These are phyloP conservation scores for Cyberlindnera mrakii DNA, from an alignment of 805 yeast species.

Conservation along the genomic window DNA sequence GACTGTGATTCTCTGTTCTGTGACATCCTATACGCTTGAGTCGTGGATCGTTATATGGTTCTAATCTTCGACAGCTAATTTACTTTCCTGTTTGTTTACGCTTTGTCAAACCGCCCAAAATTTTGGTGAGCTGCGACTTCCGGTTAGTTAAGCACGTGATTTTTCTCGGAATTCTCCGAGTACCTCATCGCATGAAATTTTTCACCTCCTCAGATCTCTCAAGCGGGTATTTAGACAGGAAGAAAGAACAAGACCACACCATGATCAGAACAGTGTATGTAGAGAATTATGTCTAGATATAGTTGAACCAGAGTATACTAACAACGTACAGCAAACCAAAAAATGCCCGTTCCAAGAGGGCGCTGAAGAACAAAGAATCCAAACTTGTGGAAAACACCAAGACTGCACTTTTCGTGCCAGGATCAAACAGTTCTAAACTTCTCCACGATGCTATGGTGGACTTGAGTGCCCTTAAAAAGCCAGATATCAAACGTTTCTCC, in stretches of 20 bases:
- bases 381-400: constrained; percentile 87
- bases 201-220: background rate
- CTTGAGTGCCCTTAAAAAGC: constrained; percentile 84
- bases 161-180: background rate
- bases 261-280: constrained; percentile 34
- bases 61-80: background rate
- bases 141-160: background rate
- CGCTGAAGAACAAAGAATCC: constrained; percentile 81
- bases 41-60: too few species aligned
- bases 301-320: constrained; percentile 4
- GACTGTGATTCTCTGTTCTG: constrained; percentile 3
- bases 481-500: constrained; percentile 77
- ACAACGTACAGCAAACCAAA: constrained; percentile 61
- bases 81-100: constrained; percentile 7
- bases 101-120: background rate
- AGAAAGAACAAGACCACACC: background rate
- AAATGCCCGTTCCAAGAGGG: constrained; percentile 94
- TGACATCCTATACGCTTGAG: background rate
- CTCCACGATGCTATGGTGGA: constrained; percentile 89
- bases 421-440: constrained; percentile 69
- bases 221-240: background rate
- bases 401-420: constrained; percentile 87
- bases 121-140: too few species aligned
- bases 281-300: background rate
- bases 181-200: constrained; percentile 1